Conservation (phyloP, 305 asterid species). For the Fraxinus baroniana region DNA sequence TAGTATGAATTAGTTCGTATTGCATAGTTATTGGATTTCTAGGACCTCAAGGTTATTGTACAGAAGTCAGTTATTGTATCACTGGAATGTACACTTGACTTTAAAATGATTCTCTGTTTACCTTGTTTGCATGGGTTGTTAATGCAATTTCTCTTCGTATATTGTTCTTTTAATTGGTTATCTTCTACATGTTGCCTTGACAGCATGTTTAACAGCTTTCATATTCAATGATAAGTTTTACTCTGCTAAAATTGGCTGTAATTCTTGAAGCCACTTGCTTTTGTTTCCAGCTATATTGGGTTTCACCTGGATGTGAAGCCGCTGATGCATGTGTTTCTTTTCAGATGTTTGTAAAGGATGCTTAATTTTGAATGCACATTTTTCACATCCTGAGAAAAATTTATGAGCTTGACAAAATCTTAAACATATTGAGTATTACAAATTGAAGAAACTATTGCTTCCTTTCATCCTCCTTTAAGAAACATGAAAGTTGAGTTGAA, state of each 20-base stretch:
- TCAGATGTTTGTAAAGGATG: neutral
- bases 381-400: neutral
- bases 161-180: neutral
- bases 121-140: neutral
- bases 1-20: neutral
- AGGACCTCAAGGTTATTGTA: neutral
- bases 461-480: neutral
- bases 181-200: neutral
- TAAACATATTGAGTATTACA: neutral
- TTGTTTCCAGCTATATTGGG: neutral
- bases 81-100: neutral
- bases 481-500: neutral
- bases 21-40: neutral
- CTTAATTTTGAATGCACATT: neutral
- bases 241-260: neutral
- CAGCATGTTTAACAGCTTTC: neutral
- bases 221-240: neutral
- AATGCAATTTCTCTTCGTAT: neutral
- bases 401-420: neutral
- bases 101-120: neutral
- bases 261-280: neutral
- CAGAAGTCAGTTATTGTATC: neutral
- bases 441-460: neutral
- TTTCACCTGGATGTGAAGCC: neutral
- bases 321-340: neutral